Evolutionary conservation across 768 basidiomycete genomes (phyloP), one percentile per base, ranked within the genome.

Genomic region (Suillus fuscotomentosus): DNA sequence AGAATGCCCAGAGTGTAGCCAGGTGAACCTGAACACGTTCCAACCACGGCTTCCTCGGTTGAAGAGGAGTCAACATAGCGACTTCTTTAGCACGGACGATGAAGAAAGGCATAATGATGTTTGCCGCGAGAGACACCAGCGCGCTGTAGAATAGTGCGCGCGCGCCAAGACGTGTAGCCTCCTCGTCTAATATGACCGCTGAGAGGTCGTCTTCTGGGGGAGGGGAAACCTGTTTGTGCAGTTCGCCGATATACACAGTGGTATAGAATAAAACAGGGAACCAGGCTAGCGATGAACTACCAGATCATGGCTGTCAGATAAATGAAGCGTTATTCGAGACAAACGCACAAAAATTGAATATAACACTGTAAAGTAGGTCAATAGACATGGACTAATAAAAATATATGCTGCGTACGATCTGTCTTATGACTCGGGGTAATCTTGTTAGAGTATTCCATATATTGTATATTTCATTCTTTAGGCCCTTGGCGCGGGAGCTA

Each of bases 241-340:
- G 82, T 69, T 97, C 96, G 13, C 92, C 92, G 61, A 97, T 83
- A 77, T 95, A 98, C 31, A 93, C 80, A 1, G 91, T 90, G 3
- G 88, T 90, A 79, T 94, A 96, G 77, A 96, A 95, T 1, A 97
- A 81, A 31, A 95, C 78, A 0, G 96, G 95, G 71, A 97, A 97
- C 97, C 97, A 98, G 9, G 86, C 91, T 65, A 95, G 82, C 88
- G 88, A 96, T 14, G 88, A 84, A 65, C 92, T 94, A 63, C 13
- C 17, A 20, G 10, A 31, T 53, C 11, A 24, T 70, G 20, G 67
- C 41, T 24, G 11, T 50, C 34, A 50, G 61, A 68, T 42, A 22
- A 10, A 51, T 53, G 5, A 36, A n/a, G 14, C 9, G 11, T 11
- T 22, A 56, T 39, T 51, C 17, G 13, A 41, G 42, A 45, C 24